Evolutionary conservation across 192 early-diverging fungal species (phyloP), one percentile per base, ranked within the genome.

Genomic region (Bifiguratus adelaidae): DNA sequence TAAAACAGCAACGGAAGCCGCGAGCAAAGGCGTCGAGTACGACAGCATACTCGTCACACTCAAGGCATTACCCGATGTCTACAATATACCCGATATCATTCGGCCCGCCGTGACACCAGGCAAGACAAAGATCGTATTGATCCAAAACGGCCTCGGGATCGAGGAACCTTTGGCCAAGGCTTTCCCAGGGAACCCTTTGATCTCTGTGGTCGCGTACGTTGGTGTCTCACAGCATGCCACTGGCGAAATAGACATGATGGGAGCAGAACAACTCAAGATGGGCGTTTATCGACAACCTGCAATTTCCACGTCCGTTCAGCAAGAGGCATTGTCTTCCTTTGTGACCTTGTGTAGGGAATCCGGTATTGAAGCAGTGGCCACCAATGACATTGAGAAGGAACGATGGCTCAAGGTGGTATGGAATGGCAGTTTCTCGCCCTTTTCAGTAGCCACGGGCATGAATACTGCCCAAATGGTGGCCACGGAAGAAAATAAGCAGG

Each of bases 381-480:
- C 63, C 0, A 64, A 77, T 26, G 69, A 80, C n/a, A 74, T 86
- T 55, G 70, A 80, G 58, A 52, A 62, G 16, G 51, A 66, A 26
- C 68, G 81, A 8, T 86, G 83, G 83, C 63, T 69, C 19, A 86
- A 86, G 49, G 52, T 83, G 3, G 72, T 81, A n/a, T 86, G 83
- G 83, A 86, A 83, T 47, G 79, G 71, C 8, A 69, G 77, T 5
- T 80, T 86, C 58, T 80, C 79, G 30, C 71, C 80, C 0, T 66
- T 83, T 8, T 77, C 77, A n/a, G 74, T 82, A 3, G 52, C 77
- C 0, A 70, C 79, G 5, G 64, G 69, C 40, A 53, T 74, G 42
- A 64, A 77, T 44, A 79, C 76, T 3, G 58, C 61, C 15, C 48
- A 70, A 40, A 68, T 86, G 46, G 56, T 83, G 9, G 65, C 49